Percentiles rank a stretch among this genome's conserved stretches.
phyloP scores from a whole-genome alignment of 139 green algal species.

The Tetraselmis striata region DNA sequence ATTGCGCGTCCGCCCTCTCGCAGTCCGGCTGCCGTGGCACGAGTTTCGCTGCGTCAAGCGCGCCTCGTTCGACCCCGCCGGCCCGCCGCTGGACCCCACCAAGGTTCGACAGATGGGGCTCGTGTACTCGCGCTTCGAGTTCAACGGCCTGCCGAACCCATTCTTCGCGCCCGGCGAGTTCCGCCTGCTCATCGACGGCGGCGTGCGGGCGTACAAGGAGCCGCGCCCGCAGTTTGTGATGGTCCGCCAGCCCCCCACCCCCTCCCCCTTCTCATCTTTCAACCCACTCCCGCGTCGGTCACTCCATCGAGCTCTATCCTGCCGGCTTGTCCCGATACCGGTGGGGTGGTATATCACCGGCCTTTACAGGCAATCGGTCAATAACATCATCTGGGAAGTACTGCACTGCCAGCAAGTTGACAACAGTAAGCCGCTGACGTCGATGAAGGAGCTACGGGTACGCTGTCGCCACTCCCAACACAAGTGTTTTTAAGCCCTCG shows the following conservation, averaged over 20 bases:
- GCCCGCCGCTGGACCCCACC: constrained; percentile 49
- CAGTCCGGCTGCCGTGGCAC: constrained; percentile 72
- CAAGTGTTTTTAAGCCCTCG: too few species aligned
- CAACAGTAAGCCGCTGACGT: too few species aligned
- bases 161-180: constrained; percentile 47
- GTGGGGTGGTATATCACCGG: too few species aligned
- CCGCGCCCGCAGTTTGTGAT: constrained; percentile 52
- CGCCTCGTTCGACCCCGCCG: constrained; percentile 44
- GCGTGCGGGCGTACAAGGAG: constrained; percentile 53
- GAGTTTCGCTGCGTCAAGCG: constrained; percentile 77
- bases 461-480: too few species aligned
- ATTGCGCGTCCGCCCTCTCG: constrained; percentile 2
- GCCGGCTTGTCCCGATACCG: too few species aligned
- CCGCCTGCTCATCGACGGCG: constrained; percentile 53
- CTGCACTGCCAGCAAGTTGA: too few species aligned
- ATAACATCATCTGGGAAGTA: too few species aligned
- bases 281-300: too few species aligned
- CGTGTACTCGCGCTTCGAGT: constrained; percentile 60
- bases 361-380: too few species aligned
- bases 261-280: not conserved
- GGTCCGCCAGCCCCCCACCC: too few species aligned
- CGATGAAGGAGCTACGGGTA: too few species aligned
- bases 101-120: constrained; percentile 63
- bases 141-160: constrained; percentile 69
- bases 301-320: too few species aligned